Evolutionary conservation across 2,329 filamentous ascomycete species (phyloP).

Genomic region (Sporothrix pseudoabietina): DNA sequence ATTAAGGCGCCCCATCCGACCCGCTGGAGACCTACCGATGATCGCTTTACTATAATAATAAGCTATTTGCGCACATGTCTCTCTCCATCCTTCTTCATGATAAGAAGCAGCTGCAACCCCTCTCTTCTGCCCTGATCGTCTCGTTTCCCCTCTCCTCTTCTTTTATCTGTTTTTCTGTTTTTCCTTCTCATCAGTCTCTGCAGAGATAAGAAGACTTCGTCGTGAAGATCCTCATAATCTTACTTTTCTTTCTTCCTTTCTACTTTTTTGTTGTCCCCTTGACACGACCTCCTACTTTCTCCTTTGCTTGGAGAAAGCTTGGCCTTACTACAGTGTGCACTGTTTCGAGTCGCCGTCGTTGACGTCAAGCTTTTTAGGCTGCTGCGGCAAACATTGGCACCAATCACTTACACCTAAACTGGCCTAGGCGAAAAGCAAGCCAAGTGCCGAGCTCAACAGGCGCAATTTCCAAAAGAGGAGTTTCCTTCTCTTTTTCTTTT

Average conservation of each 20-base stretch:
- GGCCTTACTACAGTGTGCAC: background rate
- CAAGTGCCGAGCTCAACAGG: background rate
- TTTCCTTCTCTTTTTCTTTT: too few species aligned
- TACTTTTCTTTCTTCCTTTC: background rate
- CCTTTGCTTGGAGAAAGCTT: background rate
- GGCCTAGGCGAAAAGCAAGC: conserved; percentile 16
- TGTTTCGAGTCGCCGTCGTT: conserved; percentile 2
- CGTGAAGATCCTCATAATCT: background rate
- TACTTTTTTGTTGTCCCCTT: background rate
- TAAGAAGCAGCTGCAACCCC: conserved; percentile 4
- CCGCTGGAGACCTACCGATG: conserved; percentile 21
- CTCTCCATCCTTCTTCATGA: background rate
- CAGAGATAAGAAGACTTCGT: background rate
- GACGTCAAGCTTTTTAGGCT: conserved; percentile 13
- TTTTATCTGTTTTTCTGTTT: background rate
- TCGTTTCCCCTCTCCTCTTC: background rate
- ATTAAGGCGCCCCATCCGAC: background rate
- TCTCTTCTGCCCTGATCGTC: background rate
- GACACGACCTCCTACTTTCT: background rate
- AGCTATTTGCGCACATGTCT: background rate
- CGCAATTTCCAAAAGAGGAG: conserved; percentile 20
- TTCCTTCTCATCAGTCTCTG: background rate
- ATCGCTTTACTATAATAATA: background rate
- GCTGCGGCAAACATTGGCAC: conserved; percentile 17
- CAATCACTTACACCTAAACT: conserved; percentile 29